Base-by-base conservation (phyloP, 768 basidiomycete species). In the Agrocybe pediades region DNA sequence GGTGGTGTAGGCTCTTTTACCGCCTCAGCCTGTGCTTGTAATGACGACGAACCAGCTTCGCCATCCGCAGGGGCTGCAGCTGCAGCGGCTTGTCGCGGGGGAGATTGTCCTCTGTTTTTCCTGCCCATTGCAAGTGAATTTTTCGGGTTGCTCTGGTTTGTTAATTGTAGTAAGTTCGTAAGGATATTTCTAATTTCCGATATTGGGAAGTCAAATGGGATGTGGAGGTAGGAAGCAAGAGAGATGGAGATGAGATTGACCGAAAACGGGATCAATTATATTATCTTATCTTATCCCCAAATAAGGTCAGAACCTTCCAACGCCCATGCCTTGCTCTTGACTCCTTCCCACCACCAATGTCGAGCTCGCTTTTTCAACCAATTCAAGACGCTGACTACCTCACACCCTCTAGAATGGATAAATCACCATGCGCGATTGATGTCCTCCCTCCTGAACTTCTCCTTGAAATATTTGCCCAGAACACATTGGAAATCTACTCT, bases 1-100 rank as follows among this genome's bases (percentile, higher is more conserved):
- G 87, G 85, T 16, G 78, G 79, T n/a, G 66, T 74, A 16, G 81
- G 77, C 54, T 82, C 78, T 25, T 75, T 72, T 15, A 71, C 63
- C 23, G 76, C 72, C 9, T 71, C 64, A 21, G 54, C 56, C n/a
- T 66, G 54, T 13, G 9, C 21, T 19, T 49, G 64, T 33, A 69
- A 67, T 27, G 69, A 65, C 46, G 68, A 62, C 1, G 67, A 62
- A 26, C 61, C 58, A 13, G 54, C 58, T 20, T 55, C 60, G 20
- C 49, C 61, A 11, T 57, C 60, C 27, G 60, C 59, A 45, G 63
- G 61, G 20, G 66, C 60, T 44, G 69, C 62, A 30, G 70, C 51
- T 26, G 65, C 60, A 46, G 69, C 62, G 33, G 70, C 51, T 26
- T 68, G 51, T 54, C 64, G 62, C 23, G 67, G 58, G 9, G 69